phyloP scores from a whole-genome alignment of 2,329 filamentous ascomycete genomes.

The Neonectria ditissima region DNA sequence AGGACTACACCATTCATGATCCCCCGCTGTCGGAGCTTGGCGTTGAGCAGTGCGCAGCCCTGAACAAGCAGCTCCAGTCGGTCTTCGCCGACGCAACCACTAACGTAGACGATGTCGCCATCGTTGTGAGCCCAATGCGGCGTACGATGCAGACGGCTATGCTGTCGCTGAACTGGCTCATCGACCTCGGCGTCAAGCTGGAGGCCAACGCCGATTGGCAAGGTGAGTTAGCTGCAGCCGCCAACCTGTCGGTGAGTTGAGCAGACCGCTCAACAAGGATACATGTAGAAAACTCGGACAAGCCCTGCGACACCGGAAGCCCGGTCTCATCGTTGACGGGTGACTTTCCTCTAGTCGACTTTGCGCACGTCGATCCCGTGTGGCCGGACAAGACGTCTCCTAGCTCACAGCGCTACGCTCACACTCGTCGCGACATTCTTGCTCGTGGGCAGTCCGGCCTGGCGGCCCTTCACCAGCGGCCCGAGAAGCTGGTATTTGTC shows the following conservation, averaged over 20 bases:
- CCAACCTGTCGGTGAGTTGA: background rate
- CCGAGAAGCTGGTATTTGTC: slow-evolving; percentile 72
- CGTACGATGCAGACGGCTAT: slow-evolving; percentile 74
- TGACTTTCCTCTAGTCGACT: slow-evolving; percentile 69
- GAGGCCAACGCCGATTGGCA: slow-evolving; percentile 74
- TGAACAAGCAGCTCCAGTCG: slow-evolving; percentile 57
- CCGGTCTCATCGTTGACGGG: slow-evolving; percentile 55
- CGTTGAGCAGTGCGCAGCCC: slow-evolving; percentile 58
- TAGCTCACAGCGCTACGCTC: slow-evolving; percentile 61
- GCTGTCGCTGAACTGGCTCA: slow-evolving; percentile 68
- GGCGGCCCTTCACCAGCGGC: slow-evolving; percentile 61
- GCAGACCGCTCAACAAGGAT: background rate
- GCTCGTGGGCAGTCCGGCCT: slow-evolving; percentile 65
- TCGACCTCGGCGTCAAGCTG: slow-evolving; percentile 65
- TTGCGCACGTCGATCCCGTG: slow-evolving; percentile 66
- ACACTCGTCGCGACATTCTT: slow-evolving; percentile 64
- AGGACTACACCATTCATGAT: slow-evolving; percentile 62
- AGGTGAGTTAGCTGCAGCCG: slow-evolving; percentile 56
- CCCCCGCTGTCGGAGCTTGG: slow-evolving; percentile 64
- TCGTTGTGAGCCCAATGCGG: slow-evolving; percentile 74
- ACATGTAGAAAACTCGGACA: slow-evolving; percentile 62
- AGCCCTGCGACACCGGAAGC: slow-evolving; percentile 73
- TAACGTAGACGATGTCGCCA: slow-evolving; percentile 55
- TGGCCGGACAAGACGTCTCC: slow-evolving; percentile 72
- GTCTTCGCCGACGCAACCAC: slow-evolving; percentile 51